A percentile compares a stretch with the other conserved stretches of the same genome.
phyloP scores from a whole-genome alignment of 176 grass and related monocot genomes.

The Aegilops sharonensis region DNA sequence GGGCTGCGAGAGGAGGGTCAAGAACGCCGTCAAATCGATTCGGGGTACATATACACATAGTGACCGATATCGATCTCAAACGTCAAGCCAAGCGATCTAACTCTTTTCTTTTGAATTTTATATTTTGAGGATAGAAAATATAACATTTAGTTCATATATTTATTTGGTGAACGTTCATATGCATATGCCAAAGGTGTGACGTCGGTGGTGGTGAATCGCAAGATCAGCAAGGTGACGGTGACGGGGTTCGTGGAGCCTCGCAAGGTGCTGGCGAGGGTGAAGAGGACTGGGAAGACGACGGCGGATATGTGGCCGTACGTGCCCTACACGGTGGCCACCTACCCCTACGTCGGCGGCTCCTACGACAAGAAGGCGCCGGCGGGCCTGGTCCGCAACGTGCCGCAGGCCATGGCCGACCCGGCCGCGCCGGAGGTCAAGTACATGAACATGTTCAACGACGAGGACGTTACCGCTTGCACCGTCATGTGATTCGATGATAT shows the following conservation, averaged over 20 bases:
- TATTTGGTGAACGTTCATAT: background rate
- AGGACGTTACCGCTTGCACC: conserved; percentile 62
- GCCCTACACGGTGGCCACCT: conserved; percentile 50
- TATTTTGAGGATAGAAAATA: no score
- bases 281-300: conserved; percentile 51
- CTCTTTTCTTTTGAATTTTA: no score
- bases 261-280: conserved; percentile 61
- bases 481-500: conserved; percentile 51
- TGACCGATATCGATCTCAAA: no score
- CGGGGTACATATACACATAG: conserved; percentile 20
- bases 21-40: conserved; percentile 51
- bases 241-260: conserved; percentile 66
- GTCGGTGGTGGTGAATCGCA: conserved; percentile 52
- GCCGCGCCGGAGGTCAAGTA: conserved; percentile 44
- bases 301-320: conserved; percentile 83
- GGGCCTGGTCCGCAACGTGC: conserved; percentile 51
- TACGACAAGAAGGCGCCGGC: conserved; percentile 93
- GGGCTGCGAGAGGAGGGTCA: conserved; percentile 76
- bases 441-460: conserved; percentile 75
- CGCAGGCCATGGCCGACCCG: conserved; percentile 61
- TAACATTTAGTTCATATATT: background rate
- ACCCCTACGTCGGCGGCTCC: conserved; percentile 68
- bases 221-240: conserved; percentile 65
- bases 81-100: no score
- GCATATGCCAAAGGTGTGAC: conserved; percentile 43